Evolutionary conservation across 2,329 filamentous ascomycete genomes (phyloP), one percentile per base, ranked within the genome.

Genomic region (Cytospora mali): DNA sequence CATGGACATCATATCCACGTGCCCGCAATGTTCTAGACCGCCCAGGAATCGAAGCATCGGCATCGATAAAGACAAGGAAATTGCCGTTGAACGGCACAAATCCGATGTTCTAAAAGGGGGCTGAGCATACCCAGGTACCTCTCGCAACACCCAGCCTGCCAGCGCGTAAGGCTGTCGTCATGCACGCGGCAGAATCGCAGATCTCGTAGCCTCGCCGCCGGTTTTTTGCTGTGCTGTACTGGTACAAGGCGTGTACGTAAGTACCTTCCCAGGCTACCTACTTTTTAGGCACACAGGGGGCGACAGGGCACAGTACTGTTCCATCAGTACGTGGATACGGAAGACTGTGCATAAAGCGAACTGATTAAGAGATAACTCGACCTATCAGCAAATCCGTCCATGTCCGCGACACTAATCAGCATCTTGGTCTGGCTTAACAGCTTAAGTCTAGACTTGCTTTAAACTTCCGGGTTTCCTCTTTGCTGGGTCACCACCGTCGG

Each of bases 21-120:
- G 42, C n/a, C 42, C 42, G 42, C 42, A 46, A 46, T n/a, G 42
- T 46, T 46, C 42, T 46, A 46, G 42, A 46, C 42, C 42, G 42
- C 21, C 42, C n/a, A 46, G n/a, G 11, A 46, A 46, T 46, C 42
- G 42, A 46, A 46, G 7, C 7, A 46, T 21, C n/a, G 42, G 7
- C 7, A 46, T 21, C n/a, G 42, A 23, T 9, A 23, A 46, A 46
- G 35, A 39, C 35, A 39, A 39, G 14, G 16, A 46, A 46, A 23
- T 11, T 46, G 42, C 42, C 42, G 42, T 46, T 46, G 42, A 23
- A 46, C 7, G 6, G 42, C n/a, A 46, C 42, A 46, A 46, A 23
- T n/a, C n/a, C 42, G 42, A 23, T 46, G 42, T 46, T 39, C 35
- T 39, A 39, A 39, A 39, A 18, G 35, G 16, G n/a, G 35, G n/a